A percentile compares a stretch with the other conserved stretches of the same genome.
phyloP scores from a whole-genome alignment of 1,284 basidiomycete species.

The Irpex lacteus region DNA sequence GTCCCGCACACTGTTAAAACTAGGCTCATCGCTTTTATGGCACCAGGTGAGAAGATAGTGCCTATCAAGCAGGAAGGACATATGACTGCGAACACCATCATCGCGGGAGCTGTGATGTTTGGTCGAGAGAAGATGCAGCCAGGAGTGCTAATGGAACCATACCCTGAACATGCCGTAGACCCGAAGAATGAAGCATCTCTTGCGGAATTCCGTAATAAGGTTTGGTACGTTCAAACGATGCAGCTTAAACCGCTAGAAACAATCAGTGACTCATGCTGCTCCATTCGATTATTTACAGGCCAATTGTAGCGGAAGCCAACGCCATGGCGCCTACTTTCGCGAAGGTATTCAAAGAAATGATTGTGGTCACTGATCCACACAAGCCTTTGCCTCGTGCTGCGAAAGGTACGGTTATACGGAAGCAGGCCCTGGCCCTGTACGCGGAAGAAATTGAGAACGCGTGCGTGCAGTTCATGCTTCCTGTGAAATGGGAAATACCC shows the following conservation, averaged over 20 bases:
- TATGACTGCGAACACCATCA: slow-evolving; percentile 27
- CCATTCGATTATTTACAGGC: neutral
- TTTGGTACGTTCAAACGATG: slow-evolving; percentile 14
- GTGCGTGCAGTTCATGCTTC: slow-evolving; percentile 19
- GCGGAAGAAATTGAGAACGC: slow-evolving; percentile 26
- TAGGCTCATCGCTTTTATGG: neutral
- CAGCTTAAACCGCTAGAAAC: neutral
- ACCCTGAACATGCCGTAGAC: slow-evolving; percentile 8
- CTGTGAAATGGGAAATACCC: neutral
- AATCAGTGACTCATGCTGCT: neutral
- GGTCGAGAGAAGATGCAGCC: slow-evolving; percentile 19
- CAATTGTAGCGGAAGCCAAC: slow-evolving; percentile 31
- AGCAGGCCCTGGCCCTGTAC: slow-evolving; percentile 25
- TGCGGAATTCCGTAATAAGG: slow-evolving; percentile 4
- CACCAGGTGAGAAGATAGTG: slow-evolving; percentile 21
- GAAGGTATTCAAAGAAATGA: slow-evolving; percentile 34
- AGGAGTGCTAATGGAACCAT: slow-evolving; percentile 23
- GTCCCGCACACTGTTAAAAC: neutral
- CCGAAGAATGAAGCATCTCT: slow-evolving; percentile 8
- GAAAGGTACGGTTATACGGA: slow-evolving; percentile 27
- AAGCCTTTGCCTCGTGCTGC: slow-evolving; percentile 28
- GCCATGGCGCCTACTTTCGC: slow-evolving; percentile 34
- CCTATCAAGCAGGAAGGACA: slow-evolving; percentile 31
- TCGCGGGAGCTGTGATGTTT: slow-evolving; percentile 25
- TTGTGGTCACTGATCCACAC: slow-evolving; percentile 21